Evolutionary conservation across 805 yeast genomes (phyloP).

Genomic region (Clavispora vitiphila): DNA sequence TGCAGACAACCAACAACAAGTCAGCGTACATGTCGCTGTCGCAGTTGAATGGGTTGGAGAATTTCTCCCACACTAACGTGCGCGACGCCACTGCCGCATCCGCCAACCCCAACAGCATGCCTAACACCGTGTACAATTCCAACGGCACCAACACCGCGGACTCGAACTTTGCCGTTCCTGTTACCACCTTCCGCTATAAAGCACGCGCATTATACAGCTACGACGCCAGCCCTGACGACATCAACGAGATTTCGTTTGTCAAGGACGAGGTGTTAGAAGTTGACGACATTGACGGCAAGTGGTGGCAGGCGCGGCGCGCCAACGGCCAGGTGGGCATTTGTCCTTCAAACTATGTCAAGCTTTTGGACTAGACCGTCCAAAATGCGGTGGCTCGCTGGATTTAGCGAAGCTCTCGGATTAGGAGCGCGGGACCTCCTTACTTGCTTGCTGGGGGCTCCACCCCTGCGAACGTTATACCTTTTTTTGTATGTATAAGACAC

Average conservation of each 20-base stretch:
- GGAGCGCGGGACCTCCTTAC: background rate
- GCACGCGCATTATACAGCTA: slow-evolving; percentile 87
- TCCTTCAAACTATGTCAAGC: slow-evolving; percentile 89
- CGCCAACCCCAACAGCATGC: slow-evolving; percentile 1
- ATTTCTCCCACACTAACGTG: slow-evolving; percentile 37
- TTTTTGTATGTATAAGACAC: background rate
- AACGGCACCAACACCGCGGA: slow-evolving; percentile 20
- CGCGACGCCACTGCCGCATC: slow-evolving; percentile 26
- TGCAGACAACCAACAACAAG: slow-evolving; percentile 29
- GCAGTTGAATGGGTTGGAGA: slow-evolving; percentile 59
- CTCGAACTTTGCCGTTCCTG: slow-evolving; percentile 17
- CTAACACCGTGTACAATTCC: slow-evolving; percentile 13
- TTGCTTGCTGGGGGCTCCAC: background rate
- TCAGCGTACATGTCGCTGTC: slow-evolving; percentile 46
- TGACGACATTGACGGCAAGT: slow-evolving; percentile 88
- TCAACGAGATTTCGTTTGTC: slow-evolving; percentile 83
- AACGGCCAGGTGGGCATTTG: slow-evolving; percentile 94
- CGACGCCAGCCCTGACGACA: slow-evolving; percentile 87
- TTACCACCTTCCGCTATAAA: slow-evolving; percentile 58
- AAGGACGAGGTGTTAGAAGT: slow-evolving; percentile 91
- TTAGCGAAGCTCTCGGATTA: background rate
- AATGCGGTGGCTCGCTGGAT: background rate
- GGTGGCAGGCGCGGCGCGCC: slow-evolving; percentile 96
- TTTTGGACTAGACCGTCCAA: slow-evolving; percentile 39
- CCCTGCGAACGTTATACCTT: background rate